These are phyloP conservation scores for Monosporascus sp. DNA, from an alignment of 2,329 filamentous ascomycete genomes.

Conservation along the genomic window DNA sequence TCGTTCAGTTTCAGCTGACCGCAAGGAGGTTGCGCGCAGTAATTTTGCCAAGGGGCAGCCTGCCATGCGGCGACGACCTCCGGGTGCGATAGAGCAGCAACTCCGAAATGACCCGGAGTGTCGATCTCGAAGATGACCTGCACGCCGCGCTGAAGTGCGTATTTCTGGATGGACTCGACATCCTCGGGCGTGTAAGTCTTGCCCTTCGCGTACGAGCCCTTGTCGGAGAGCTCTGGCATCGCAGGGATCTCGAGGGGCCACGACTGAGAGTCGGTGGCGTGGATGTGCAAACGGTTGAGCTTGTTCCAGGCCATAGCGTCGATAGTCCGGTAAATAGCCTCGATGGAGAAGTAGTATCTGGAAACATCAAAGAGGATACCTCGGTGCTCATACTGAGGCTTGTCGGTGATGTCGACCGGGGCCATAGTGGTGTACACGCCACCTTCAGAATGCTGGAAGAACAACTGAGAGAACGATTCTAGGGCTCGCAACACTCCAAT, in stretches of 20 bases:
- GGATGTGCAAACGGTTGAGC: conserved; percentile 76
- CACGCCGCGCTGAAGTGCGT: conserved; percentile 64
- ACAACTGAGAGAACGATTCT: conserved; percentile 74
- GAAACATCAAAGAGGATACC: conserved; percentile 77
- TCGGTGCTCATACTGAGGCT: conserved; percentile 70
- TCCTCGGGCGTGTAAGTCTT: conserved; percentile 65
- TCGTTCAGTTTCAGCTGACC: conserved; percentile 74
- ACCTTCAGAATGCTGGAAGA: conserved; percentile 63
- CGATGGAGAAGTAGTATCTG: conserved; percentile 64
- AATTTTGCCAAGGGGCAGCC: conserved; percentile 51
- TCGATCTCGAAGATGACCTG: conserved; percentile 74
- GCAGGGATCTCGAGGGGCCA: conserved; percentile 80
- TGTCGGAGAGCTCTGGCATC: conserved; percentile 64
- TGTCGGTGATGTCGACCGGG: conserved; percentile 68
- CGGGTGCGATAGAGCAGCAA: conserved; percentile 61
- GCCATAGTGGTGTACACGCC: conserved; percentile 64
- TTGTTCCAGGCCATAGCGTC: conserved; percentile 76
- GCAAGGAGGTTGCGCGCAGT: conserved; percentile 60
- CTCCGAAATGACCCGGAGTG: conserved; percentile 73
- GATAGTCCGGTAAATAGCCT: conserved; percentile 68
- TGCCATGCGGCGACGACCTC: conserved; percentile 66
- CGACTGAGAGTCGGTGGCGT: conserved; percentile 78
- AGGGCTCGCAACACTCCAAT: conserved; percentile 69
- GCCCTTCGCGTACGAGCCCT: conserved; percentile 67
- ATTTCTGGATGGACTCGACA: conserved; percentile 62